Conservation (phyloP, 257 asterid genomes). For the Nicotiana attenuata region DNA sequence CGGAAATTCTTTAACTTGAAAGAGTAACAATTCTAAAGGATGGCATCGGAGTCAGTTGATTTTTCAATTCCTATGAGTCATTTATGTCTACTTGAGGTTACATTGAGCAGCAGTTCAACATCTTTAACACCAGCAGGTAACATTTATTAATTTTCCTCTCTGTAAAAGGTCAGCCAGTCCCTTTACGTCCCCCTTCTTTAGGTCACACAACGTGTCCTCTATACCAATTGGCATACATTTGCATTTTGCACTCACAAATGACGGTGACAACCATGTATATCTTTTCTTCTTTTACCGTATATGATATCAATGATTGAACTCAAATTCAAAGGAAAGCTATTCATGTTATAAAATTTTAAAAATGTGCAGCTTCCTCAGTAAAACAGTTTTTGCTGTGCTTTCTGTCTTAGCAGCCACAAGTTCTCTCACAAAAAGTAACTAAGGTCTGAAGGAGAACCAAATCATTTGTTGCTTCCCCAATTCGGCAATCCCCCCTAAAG, state of each 20-base stretch:
- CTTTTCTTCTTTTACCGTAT: background rate
- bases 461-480: background rate
- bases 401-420: background rate
- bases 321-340: background rate
- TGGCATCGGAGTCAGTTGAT: background rate
- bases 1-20: background rate
- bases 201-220: background rate
- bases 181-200: background rate
- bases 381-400: background rate
- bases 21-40: background rate
- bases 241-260: slow-evolving; percentile 5
- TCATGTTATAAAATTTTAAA: background rate
- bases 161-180: background rate
- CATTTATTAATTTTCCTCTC: background rate
- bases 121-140: background rate
- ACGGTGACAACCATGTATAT: background rate
- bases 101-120: background rate
- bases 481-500: background rate
- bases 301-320: background rate
- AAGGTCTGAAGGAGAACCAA: background rate
- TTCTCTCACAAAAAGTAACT: background rate
- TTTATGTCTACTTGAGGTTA: background rate
- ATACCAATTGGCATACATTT: background rate
- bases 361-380: background rate
- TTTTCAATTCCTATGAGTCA: background rate